A percentile compares a stretch with the other conserved stretches of the same genome.
Evolutionary conservation across 345 rosid species (phyloP).

Genomic region (Eucalyptus regnans): DNA sequence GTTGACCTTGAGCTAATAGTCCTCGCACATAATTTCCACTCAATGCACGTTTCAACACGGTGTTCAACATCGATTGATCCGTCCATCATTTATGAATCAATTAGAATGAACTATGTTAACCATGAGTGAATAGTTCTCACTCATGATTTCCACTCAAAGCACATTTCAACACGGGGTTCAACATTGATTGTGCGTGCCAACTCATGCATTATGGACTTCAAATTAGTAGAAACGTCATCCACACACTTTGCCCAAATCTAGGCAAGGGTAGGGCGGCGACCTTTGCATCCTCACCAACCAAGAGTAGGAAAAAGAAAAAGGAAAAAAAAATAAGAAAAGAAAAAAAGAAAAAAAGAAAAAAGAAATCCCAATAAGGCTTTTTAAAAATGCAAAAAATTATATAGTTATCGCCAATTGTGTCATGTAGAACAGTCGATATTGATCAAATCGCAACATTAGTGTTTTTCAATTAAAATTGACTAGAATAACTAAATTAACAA

Average conservation of each 20-base stretch:
- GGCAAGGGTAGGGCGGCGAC: accelerated
- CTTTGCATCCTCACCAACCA: too few relatives aligned
- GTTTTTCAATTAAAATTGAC: too few relatives aligned
- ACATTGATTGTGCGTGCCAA: neutral
- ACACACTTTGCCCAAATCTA: too few relatives aligned
- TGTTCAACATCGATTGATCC: neutral
- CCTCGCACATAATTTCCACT: neutral
- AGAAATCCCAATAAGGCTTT: too few relatives aligned
- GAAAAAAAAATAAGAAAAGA: too few relatives aligned
- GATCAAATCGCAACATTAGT: too few relatives aligned
- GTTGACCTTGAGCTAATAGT: neutral
- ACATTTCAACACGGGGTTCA: neutral
- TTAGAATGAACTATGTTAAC: neutral
- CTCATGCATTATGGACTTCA: neutral
- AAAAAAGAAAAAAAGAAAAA: too few relatives aligned
- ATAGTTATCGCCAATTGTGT: accelerated
- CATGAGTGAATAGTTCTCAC: neutral
- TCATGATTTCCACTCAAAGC: neutral
- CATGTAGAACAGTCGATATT: accelerated
- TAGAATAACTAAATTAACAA: too few relatives aligned
- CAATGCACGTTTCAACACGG: neutral
- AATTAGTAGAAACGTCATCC: accelerated
- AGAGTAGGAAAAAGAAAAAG: too few relatives aligned
- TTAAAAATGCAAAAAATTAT: too few relatives aligned
- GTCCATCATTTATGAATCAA: too few relatives aligned